These are phyloP conservation scores for Didymosphaeria variabile DNA, from an alignment of 2,329 filamentous ascomycete genomes.

Conservation along the genomic window DNA sequence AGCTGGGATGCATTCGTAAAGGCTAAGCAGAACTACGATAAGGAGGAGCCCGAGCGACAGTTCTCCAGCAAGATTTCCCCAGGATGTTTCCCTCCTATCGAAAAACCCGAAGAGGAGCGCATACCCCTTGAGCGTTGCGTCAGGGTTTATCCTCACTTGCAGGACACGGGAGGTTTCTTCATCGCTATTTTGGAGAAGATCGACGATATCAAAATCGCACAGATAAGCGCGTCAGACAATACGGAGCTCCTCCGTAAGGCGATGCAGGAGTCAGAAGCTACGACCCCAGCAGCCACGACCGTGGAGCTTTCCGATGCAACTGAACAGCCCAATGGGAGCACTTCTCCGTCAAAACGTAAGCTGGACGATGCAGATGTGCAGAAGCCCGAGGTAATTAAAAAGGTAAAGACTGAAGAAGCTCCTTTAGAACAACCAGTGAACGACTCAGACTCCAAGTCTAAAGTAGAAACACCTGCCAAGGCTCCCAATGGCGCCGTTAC, in stretches of 20 bases:
- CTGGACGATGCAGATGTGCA: constrained; percentile 48
- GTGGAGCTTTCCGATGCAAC: constrained; percentile 22
- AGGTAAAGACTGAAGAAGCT: constrained; percentile 43
- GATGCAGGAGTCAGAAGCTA: constrained; percentile 14
- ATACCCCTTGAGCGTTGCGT: constrained; percentile 90
- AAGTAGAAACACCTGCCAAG: constrained; percentile 25
- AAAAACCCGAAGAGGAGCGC: constrained; percentile 61
- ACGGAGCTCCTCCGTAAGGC: constrained; percentile 35
- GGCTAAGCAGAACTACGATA: constrained; percentile 67
- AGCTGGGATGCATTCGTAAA: constrained; percentile 84
- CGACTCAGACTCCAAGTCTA: constrained; percentile 22
- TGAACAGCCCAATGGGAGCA: constrained; percentile 19
- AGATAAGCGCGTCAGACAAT: constrained; percentile 39
- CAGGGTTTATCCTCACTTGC: constrained; percentile 91
- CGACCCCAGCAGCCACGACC: constrained; percentile 19
- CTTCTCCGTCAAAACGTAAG: constrained; percentile 49
- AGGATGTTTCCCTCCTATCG: constrained; percentile 81
- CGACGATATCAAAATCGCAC: constrained; percentile 64
- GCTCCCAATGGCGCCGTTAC: constrained; percentile 22
- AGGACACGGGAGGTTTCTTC: constrained; percentile 98
- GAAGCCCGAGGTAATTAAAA: constrained; percentile 34
- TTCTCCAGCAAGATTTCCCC: constrained; percentile 65
- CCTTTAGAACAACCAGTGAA: constrained; percentile 25
- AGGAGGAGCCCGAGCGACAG: constrained; percentile 66
- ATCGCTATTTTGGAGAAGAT: constrained; percentile 95